Evolutionary conservation across 2,329 filamentous ascomycete genomes (phyloP).

Genomic region (Aspergillus glaucus): DNA sequence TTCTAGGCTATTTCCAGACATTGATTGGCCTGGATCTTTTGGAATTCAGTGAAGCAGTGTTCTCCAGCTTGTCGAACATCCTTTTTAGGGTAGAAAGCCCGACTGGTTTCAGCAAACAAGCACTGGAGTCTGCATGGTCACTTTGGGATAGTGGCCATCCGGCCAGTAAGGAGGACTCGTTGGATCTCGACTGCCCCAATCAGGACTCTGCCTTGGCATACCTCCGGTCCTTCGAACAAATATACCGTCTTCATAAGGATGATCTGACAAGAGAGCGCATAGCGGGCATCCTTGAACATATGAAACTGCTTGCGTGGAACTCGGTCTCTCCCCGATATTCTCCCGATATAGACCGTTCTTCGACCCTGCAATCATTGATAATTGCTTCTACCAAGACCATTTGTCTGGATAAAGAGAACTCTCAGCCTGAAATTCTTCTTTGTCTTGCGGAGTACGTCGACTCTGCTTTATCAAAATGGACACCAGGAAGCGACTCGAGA

Average conservation of each 20-base stretch:
- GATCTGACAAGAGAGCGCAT: constrained; percentile 59
- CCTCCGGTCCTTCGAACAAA: constrained; percentile 64
- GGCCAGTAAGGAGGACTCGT: constrained; percentile 35
- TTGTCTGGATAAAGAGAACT: constrained; percentile 32
- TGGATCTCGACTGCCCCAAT: constrained; percentile 54
- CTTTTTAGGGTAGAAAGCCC: constrained; percentile 43
- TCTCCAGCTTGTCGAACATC: constrained; percentile 60
- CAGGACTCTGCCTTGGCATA: constrained; percentile 84
- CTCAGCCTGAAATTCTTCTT: constrained; percentile 29
- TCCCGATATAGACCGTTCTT: constrained; percentile 33
- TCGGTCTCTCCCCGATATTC: constrained; percentile 49
- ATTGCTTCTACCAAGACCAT: constrained; percentile 30
- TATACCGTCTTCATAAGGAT: constrained; percentile 67
- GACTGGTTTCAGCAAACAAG: constrained; percentile 38
- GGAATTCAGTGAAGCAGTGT: constrained; percentile 66
- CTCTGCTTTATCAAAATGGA: constrained; percentile 46
- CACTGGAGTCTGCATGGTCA: constrained; percentile 59
- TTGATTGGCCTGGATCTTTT: constrained; percentile 58
- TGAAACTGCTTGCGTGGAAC: constrained; percentile 65
- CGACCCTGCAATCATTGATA: constrained; percentile 29
- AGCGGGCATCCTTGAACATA: constrained; percentile 61
- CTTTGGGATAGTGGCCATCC: constrained; percentile 66
- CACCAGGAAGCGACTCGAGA: constrained; percentile 29
- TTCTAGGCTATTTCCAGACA: constrained; percentile 62
- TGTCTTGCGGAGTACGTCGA: constrained; percentile 62